Evolutionary conservation across 177 flowering plant species (phyloP).

Genomic region (Tripterygium wilfordii): DNA sequence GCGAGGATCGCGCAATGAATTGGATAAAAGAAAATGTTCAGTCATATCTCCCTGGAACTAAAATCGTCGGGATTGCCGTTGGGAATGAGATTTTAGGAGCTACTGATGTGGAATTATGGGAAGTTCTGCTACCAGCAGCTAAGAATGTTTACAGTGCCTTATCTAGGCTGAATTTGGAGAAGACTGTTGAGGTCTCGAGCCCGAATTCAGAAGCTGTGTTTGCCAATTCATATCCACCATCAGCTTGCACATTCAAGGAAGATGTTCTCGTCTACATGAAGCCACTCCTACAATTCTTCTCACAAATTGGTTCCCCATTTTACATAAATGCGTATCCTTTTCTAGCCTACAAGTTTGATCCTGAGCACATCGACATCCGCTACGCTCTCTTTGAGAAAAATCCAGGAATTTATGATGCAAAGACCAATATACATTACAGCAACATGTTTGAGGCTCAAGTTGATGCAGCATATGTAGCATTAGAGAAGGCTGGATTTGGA

Average conservation of each 20-base stretch:
- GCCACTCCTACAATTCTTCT: conserved; percentile 68
- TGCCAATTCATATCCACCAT: conserved; percentile 66
- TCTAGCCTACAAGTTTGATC: conserved; percentile 62
- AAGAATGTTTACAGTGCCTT: too few relatives aligned
- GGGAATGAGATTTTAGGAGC: too few relatives aligned
- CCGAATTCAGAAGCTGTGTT: conserved; percentile 80
- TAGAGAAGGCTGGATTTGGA: conserved; percentile 54
- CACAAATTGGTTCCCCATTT: conserved; percentile 57
- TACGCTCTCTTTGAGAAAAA: conserved; percentile 64
- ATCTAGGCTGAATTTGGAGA: conserved; percentile 32
- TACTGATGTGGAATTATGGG: conserved; percentile 36
- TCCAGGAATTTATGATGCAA: conserved; percentile 50
- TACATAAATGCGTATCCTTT: conserved; percentile 78
- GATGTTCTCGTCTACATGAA: conserved; percentile 52
- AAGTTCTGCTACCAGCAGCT: too few relatives aligned
- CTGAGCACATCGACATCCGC: conserved; percentile 52
- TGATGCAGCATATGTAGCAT: conserved; percentile 72
- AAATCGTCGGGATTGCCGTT: conserved; percentile 71
- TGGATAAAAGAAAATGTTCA: conserved; percentile 73
- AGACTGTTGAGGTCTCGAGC: conserved; percentile 42
- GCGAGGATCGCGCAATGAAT: conserved; percentile 46
- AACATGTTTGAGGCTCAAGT: conserved; percentile 81
- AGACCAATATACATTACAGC: conserved; percentile 73
- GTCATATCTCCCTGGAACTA: conserved; percentile 59
- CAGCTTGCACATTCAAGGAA: conserved; percentile 57